phyloP scores from a whole-genome alignment of 208 protist genomes.

The Porcisia deanei region DNA sequence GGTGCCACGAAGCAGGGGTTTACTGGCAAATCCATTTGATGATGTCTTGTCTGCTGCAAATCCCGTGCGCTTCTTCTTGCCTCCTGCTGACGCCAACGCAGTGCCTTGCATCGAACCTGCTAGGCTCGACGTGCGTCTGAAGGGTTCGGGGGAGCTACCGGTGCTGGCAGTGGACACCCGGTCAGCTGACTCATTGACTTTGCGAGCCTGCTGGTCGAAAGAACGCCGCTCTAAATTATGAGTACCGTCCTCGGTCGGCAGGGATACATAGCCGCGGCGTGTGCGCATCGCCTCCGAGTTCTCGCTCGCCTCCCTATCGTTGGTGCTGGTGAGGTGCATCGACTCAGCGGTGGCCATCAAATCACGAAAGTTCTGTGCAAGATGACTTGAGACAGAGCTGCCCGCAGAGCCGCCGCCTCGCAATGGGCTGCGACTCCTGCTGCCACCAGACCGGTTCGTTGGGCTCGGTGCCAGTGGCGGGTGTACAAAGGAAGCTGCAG shows the following conservation, averaged over 20 bases:
- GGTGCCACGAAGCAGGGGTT: neutral
- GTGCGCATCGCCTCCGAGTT: neutral
- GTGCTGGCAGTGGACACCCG: neutral
- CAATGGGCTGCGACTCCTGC: slow-evolving; percentile 18
- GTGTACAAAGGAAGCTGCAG: slow-evolving; percentile 11
- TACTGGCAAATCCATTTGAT: neutral
- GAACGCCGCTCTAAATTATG: neutral
- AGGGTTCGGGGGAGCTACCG: neutral
- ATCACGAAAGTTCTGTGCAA: slow-evolving; percentile 36
- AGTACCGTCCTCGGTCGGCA: neutral
- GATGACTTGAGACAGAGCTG: slow-evolving; percentile 14
- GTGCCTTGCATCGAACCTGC: slow-evolving; percentile 13
- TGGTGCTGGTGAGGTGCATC: slow-evolving; percentile 23
- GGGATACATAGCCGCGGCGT: slow-evolving; percentile 1
- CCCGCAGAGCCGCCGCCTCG: slow-evolving; percentile 13
- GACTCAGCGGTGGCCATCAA: slow-evolving; percentile 32
- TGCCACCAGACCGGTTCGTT: slow-evolving; percentile 16
- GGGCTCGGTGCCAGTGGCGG: slow-evolving; percentile 24
- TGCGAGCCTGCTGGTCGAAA: neutral
- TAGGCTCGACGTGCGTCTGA: slow-evolving; percentile 23
- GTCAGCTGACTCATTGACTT: neutral
- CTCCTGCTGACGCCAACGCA: neutral
- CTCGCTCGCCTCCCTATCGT: slow-evolving; percentile 2
- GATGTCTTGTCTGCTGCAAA: neutral
- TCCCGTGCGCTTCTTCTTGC: neutral